Evolutionary conservation across 2,329 filamentous ascomycete species (phyloP).

Genomic region (Calonectria ilicicola): DNA sequence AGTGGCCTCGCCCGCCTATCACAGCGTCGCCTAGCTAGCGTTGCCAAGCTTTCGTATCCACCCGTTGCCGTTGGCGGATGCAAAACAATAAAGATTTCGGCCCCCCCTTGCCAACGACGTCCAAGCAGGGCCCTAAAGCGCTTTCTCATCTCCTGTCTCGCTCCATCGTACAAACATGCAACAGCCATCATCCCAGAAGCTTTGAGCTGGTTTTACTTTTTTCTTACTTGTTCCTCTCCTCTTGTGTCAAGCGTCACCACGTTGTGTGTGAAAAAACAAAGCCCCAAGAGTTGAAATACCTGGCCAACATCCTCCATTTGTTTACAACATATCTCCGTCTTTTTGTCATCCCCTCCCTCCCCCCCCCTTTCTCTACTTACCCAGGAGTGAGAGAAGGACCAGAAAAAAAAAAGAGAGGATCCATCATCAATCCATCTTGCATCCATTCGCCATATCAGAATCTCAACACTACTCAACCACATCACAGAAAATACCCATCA

Average conservation of each 20-base stretch:
- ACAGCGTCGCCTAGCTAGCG: slow-evolving; percentile 1
- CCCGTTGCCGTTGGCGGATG: slow-evolving; percentile 11
- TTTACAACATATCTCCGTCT: neutral
- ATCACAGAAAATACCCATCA: neutral
- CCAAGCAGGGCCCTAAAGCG: slow-evolving; percentile 2
- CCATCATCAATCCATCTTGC: neutral
- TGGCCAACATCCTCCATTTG: neutral
- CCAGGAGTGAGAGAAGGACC: neutral
- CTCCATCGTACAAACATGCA: slow-evolving; percentile 12
- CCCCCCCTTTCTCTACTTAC: neutral
- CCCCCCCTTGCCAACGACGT: slow-evolving; percentile 8
- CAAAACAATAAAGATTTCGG: slow-evolving; percentile 12
- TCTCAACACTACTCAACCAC: neutral
- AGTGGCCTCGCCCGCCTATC: slow-evolving; percentile 2
- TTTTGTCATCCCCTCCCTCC: neutral
- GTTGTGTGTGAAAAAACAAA: neutral
- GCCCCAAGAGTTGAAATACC: neutral
- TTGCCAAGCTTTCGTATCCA: slow-evolving; percentile 2
- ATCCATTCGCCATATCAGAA: slow-evolving; percentile 10
- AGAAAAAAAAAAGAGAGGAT: neutral
- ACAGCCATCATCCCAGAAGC: slow-evolving; percentile 17
- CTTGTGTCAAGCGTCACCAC: slow-evolving; percentile 17
- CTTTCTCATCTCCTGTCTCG: slow-evolving; percentile 16
- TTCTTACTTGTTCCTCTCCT: slow-evolving; percentile 8
- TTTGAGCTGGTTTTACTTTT: slow-evolving; percentile 6